These are phyloP conservation scores for Sugiyamaella xylanicola DNA, from an alignment of 1,139 yeast species.

Conservation along the genomic window DNA sequence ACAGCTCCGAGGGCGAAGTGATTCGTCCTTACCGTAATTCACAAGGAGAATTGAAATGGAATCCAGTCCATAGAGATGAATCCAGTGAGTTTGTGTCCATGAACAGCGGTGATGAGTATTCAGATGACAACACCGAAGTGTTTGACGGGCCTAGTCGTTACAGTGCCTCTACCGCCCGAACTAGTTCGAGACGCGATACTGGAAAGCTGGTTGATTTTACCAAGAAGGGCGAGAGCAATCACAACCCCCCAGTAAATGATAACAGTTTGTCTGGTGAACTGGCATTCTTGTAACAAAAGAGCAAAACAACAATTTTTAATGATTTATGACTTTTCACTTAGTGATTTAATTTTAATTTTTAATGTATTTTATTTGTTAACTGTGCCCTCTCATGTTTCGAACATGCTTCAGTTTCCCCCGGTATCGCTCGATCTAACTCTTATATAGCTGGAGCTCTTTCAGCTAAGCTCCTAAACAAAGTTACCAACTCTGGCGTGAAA, in stretches of 20 bases:
- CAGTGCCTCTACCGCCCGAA: constrained; percentile 15
- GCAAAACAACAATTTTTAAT: neutral
- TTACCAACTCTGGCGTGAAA: too few species aligned
- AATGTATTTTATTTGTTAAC: constrained; percentile 5
- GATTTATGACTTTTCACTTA: constrained; percentile 12
- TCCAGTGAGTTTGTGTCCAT: constrained; percentile 20
- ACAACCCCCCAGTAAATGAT: constrained; percentile 11
- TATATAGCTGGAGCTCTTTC: too few species aligned
- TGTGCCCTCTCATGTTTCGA: too few species aligned
- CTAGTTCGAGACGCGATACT: constrained; percentile 16
- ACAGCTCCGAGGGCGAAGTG: constrained; percentile 29
- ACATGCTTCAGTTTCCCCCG: too few species aligned
- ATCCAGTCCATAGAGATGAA: constrained; percentile 28
- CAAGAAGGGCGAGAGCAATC: constrained; percentile 15
- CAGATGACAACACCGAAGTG: constrained; percentile 20
- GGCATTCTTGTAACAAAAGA: constrained; percentile 11
- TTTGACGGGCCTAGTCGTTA: constrained; percentile 13
- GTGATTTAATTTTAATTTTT: constrained; percentile 4
- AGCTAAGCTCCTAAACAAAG: too few species aligned
- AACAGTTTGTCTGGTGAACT: constrained; percentile 15
- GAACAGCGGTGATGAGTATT: constrained; percentile 16
- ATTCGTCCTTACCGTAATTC: constrained; percentile 41
- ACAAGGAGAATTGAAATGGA: constrained; percentile 42
- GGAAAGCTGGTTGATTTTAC: constrained; percentile 19
- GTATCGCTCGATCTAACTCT: too few species aligned